Conservation (phyloP, 768 basidiomycete genomes). For the Hypholoma sublateritium region DNA sequence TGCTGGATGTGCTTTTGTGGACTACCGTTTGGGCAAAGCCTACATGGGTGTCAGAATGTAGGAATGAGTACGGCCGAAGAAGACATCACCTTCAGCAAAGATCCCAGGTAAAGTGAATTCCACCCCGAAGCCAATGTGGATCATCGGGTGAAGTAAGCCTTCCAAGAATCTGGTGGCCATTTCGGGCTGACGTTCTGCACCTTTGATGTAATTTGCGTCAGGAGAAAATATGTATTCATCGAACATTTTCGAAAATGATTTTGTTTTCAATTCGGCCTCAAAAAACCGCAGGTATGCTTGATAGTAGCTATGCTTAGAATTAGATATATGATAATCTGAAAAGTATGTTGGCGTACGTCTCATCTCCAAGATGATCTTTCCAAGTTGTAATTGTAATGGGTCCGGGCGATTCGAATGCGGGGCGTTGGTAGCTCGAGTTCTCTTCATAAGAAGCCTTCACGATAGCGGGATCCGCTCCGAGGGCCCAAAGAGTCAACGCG, state of each 20-base stretch:
- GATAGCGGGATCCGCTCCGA: conserved; percentile 29
- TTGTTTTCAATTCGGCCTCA: conserved; percentile 34
- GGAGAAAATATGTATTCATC: conserved; percentile 58
- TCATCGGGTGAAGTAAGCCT: conserved; percentile 60
- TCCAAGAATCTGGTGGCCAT: conserved; percentile 45
- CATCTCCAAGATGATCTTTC: conserved; percentile 55
- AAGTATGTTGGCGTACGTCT: conserved; percentile 34
- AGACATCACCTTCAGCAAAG: conserved; percentile 16
- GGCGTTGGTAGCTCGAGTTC: conserved; percentile 34
- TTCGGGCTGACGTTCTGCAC: conserved; percentile 33
- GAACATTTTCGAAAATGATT: conserved; percentile 39
- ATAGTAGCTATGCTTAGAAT: conserved; percentile 43
- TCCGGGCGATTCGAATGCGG: conserved; percentile 41
- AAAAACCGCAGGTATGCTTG: conserved; percentile 53
- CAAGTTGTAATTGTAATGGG: conserved; percentile 47
- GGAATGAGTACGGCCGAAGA: background rate
- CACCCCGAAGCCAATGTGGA: conserved; percentile 52
- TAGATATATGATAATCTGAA: background rate
- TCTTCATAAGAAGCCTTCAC: conserved; percentile 37
- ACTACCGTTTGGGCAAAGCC: conserved; percentile 18
- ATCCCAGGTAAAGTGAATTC: conserved; percentile 47
- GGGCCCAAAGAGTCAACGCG: conserved; percentile 25
- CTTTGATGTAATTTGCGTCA: conserved; percentile 38
- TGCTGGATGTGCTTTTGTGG: conserved; percentile 2
- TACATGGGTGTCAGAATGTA: background rate